phyloP scores from a whole-genome alignment of 139 green algal genomes.

The Chloropicon primus region DNA sequence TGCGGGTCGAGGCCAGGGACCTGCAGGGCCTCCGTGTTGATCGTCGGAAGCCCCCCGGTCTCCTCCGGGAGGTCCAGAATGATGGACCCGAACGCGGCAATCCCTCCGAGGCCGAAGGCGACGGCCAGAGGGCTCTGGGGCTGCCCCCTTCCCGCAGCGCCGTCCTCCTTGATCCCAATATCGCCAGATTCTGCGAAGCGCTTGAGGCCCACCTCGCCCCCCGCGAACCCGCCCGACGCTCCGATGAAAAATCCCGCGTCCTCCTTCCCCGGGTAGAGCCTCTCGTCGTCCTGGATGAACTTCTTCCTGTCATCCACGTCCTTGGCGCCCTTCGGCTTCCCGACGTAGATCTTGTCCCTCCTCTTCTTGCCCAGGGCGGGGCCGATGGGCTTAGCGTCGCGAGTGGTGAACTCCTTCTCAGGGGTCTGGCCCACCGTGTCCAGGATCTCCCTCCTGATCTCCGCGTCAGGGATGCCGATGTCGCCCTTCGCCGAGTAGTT shows the following conservation, averaged over 20 bases:
- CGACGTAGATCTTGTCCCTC: conserved; percentile 1
- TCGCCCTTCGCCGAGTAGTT: conserved; percentile 55
- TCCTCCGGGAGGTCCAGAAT: not conserved
- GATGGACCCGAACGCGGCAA: not conserved
- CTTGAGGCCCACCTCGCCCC: conserved; percentile 57
- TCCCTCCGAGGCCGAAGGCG: not conserved
- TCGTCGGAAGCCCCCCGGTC: not conserved
- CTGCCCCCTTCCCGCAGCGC: not conserved
- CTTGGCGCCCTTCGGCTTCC: conserved; percentile 4
- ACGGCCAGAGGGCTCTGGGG: not conserved
- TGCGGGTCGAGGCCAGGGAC: not conserved
- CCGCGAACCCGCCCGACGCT: conserved; percentile 67
- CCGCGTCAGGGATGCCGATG: conserved; percentile 25
- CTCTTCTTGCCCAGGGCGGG: too few species aligned
- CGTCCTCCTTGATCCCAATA: conserved; percentile 23
- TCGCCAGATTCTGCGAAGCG: conserved; percentile 55
- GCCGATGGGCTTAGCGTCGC: not conserved
- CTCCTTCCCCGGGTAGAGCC: conserved; percentile 53
- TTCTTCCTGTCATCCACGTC: conserved; percentile 28
- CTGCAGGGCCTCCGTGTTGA: not conserved
- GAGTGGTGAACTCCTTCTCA: not conserved
- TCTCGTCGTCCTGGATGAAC: conserved; percentile 42
- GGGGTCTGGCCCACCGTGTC: not conserved
- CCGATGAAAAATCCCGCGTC: conserved; percentile 32
- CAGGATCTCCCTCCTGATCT: not conserved